Conservation (phyloP, 352 stramenopile species). For the Globisporangium canariense region DNA sequence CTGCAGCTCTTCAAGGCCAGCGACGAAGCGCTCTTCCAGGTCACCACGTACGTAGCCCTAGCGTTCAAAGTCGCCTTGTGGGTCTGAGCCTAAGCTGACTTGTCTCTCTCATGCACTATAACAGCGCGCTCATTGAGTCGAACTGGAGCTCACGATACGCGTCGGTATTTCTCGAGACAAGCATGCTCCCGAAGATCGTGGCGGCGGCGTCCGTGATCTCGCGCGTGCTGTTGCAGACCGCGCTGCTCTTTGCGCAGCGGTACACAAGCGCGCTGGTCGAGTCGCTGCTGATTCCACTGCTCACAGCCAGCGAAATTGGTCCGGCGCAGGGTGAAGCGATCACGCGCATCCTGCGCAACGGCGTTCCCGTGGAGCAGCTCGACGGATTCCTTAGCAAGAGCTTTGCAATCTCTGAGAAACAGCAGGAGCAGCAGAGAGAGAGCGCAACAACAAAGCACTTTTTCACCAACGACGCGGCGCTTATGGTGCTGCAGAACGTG, state of each 20-base stretch:
- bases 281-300: slow-evolving; percentile 50
- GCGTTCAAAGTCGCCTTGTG: background rate
- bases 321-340: slow-evolving; percentile 64
- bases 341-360: slow-evolving; percentile 57
- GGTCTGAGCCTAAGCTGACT: background rate
- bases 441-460: slow-evolving; percentile 20
- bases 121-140: slow-evolving; percentile 49
- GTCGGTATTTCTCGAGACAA: slow-evolving; percentile 50
- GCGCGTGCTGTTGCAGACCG: slow-evolving; percentile 62
- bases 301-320: slow-evolving; percentile 32
- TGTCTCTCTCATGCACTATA: background rate
- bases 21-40: slow-evolving; percentile 58
- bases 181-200: slow-evolving; percentile 54
- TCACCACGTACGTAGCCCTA: slow-evolving; percentile 36
- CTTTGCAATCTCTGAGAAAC: slow-evolving; percentile 13
- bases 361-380: slow-evolving; percentile 42
- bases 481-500: slow-evolving; percentile 75
- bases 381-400: slow-evolving; percentile 43
- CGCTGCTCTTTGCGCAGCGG: slow-evolving; percentile 44
- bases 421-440: slow-evolving; percentile 1
- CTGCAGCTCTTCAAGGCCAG: slow-evolving; percentile 45
- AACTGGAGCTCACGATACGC: slow-evolving; percentile 76
- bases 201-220: slow-evolving; percentile 64
- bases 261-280: slow-evolving; percentile 45
- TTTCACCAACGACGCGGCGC: slow-evolving; percentile 56